Percentiles rank a stretch among this genome's conserved stretches.
phyloP scores from a whole-genome alignment of 2,329 filamentous ascomycete species.

The Penicillium sp. region DNA sequence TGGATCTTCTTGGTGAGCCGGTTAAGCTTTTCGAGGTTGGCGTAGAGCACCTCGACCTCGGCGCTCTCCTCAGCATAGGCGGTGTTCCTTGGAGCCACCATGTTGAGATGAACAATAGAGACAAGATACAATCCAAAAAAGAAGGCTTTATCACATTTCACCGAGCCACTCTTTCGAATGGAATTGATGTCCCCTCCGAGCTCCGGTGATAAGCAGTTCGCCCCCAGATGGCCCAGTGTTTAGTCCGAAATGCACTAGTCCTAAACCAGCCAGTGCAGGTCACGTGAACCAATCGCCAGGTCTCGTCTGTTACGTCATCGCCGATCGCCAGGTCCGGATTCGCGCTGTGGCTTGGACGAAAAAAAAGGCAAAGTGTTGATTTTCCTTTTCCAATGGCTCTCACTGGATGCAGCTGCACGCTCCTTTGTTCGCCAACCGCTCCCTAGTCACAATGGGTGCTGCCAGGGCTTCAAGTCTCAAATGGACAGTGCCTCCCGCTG shows the following conservation, averaged over 20 bases:
- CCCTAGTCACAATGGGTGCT: slow-evolving; percentile 36
- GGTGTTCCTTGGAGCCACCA: slow-evolving; percentile 59
- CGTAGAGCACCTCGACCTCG: slow-evolving; percentile 67
- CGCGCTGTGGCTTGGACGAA: slow-evolving; percentile 2
- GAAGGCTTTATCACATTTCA: slow-evolving; percentile 20
- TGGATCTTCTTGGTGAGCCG: slow-evolving; percentile 95
- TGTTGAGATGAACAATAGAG: slow-evolving; percentile 26
- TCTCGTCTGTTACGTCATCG: slow-evolving; percentile 27
- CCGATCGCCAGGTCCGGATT: not conserved
- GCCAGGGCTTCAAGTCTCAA: slow-evolving; percentile 34
- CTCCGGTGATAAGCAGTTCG: slow-evolving; percentile 20
- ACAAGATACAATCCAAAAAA: slow-evolving; percentile 15
- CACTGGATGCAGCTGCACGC: slow-evolving; percentile 24
- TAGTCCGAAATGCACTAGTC: slow-evolving; percentile 21
- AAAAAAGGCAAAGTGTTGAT: slow-evolving; percentile 14
- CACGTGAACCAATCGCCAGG: not conserved
- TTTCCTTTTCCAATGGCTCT: slow-evolving; percentile 17
- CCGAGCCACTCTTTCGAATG: slow-evolving; percentile 4
- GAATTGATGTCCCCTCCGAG: slow-evolving; percentile 6
- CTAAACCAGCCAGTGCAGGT: slow-evolving; percentile 1
- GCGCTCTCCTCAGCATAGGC: slow-evolving; percentile 67
- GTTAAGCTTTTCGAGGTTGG: slow-evolving; percentile 85
- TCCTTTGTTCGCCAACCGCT: slow-evolving; percentile 14
- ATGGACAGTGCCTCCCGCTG: slow-evolving; percentile 40
- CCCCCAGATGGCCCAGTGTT: slow-evolving; percentile 11